Base-by-base conservation (phyloP, 1,284 basidiomycete species). In the Naganishia liquefaciens region DNA sequence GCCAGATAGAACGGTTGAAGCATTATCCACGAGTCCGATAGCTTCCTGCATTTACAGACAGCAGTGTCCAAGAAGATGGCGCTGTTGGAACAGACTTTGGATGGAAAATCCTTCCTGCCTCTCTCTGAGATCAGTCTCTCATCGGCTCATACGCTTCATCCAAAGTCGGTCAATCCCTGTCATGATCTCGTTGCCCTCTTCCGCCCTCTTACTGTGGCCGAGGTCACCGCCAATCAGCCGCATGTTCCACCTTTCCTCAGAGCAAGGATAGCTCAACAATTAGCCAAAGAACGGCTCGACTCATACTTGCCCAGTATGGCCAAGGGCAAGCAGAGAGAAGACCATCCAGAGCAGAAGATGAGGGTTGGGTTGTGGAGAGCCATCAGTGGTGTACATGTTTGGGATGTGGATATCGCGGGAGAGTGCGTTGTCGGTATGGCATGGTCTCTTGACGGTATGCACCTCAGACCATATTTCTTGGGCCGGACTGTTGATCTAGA, bases 131-230 rank as follows among this genome's bases (percentile, higher is more conserved):
- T 60, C 46, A 49, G 37, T 33, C 46, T 60, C 10, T 37, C 57
- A 23, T 60, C 57, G 15, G 30, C 57, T 11, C 49, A 50, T 17
- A 60, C 37, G 17, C 57, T 60, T n/a, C 57, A 60, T 40, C 46
- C 46, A 17, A 60, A 60, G 23, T 60, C 57, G 23, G 57, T 39
- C n/a, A 60, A 60, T 17, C 57, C 57, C 27, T 60, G 57, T 23
- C 46, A 60, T n/a, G 57, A 60, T 40, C 57, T 60, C 33, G 57
- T 60, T 46, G 57, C 46, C 19, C 33, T 60, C 19, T 60, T 50
- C 33, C 57, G 57, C n/a, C 33, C 57, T 10, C 57, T 60, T 15
- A 25, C 57, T 17, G 23, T 17, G 9, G 37, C 33, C 15, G 57
- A 60, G 10, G n/a, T 60, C n/a, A 19, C 30, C 13, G 46, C 46